phyloP scores from a whole-genome alignment of 331 rosid genomes.

The Stylosanthes scabra region DNA sequence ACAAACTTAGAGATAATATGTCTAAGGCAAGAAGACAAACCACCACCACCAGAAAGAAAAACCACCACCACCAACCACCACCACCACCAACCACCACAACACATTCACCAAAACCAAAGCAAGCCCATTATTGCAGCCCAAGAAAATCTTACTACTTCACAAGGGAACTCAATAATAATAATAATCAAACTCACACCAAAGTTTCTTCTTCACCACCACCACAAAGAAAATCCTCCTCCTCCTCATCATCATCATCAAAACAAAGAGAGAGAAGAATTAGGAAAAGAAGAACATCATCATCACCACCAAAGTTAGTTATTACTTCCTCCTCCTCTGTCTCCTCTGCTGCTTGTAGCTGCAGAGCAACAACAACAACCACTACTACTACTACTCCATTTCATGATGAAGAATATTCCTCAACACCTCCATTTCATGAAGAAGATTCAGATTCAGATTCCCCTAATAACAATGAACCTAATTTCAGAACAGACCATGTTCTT shows the following conservation, averaged over 20 bases:
- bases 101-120: slow-evolving; percentile 48
- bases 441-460: slow-evolving; percentile 46
- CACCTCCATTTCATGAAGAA: slow-evolving; percentile 46
- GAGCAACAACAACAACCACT: slow-evolving; percentile 11
- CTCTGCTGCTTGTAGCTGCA: slow-evolving; percentile 55
- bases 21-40: slow-evolving; percentile 50
- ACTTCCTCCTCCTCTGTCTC: slow-evolving; percentile 50
- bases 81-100: slow-evolving; percentile 40
- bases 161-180: slow-evolving; percentile 54
- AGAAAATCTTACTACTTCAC: slow-evolving; percentile 86
- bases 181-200: slow-evolving; percentile 13
- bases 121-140: slow-evolving; percentile 42
- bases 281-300: slow-evolving; percentile 13
- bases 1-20: slow-evolving; percentile 72
- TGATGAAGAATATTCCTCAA: slow-evolving; percentile 25
- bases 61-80: slow-evolving; percentile 41
- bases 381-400: slow-evolving; percentile 38
- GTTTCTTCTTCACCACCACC: neutral
- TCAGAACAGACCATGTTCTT: slow-evolving; percentile 74
- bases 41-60: slow-evolving; percentile 43
- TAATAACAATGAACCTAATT: slow-evolving; percentile 40
- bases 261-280: slow-evolving; percentile 15
- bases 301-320: slow-evolving; percentile 32
- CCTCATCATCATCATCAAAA: slow-evolving; percentile 23
- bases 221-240: slow-evolving; percentile 59